Conservation (phyloP, 1,284 basidiomycete species). For the Wallemia mellicola region DNA sequence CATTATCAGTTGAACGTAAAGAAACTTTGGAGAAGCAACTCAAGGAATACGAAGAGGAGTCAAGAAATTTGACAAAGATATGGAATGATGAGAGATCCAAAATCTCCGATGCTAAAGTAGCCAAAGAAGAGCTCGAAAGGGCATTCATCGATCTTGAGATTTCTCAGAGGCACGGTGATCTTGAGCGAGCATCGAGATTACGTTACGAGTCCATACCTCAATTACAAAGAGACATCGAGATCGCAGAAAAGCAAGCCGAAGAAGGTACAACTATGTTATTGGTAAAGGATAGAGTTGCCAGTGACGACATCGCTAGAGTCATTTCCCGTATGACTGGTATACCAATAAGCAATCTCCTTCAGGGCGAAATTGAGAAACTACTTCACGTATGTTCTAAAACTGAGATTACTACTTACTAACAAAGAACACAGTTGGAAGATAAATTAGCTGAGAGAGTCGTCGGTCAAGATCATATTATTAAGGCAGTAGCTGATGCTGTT, state of each 20-base stretch:
- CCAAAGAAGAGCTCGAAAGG: constrained; percentile 51
- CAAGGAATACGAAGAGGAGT: constrained; percentile 27
- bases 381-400: constrained; percentile 32
- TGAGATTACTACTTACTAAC: constrained; percentile 2
- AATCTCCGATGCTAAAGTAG: constrained; percentile 41
- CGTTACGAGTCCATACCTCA: constrained; percentile 61
- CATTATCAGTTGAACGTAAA: constrained; percentile 42
- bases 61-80: constrained; percentile 28
- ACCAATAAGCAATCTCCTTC: constrained; percentile 58
- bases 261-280: constrained; percentile 23
- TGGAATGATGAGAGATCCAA: constrained; percentile 53
- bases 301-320: constrained; percentile 60
- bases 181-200: constrained; percentile 46
- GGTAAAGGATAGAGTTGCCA: constrained; percentile 60
- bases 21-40: constrained; percentile 35
- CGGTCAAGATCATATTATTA: constrained; percentile 59
- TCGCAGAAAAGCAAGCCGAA: constrained; percentile 27
- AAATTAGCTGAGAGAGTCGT: constrained; percentile 41
- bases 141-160: constrained; percentile 62
- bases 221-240: constrained; percentile 40
- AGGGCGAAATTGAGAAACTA: constrained; percentile 64
- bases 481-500: constrained; percentile 55
- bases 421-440: constrained; percentile 41
- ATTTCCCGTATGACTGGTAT: constrained; percentile 74
- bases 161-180: constrained; percentile 55